These are phyloP conservation scores for Gaultheria prostrata DNA, from an alignment of 148 eudicot species.

Conservation along the genomic window DNA sequence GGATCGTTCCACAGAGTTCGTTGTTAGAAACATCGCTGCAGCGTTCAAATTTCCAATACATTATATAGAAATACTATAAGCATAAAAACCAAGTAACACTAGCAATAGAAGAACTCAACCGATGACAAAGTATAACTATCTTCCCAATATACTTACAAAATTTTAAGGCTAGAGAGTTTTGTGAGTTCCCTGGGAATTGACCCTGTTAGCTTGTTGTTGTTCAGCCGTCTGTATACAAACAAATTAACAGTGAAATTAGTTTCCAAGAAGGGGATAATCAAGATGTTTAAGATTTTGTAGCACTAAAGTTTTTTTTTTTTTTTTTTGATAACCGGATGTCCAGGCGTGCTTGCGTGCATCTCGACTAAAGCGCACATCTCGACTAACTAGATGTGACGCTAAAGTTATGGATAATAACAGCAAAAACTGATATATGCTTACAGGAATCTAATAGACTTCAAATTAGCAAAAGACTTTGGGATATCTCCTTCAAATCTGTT, in stretches of 20 bases:
- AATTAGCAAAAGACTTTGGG: constrained; percentile 44
- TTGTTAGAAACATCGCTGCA: constrained; percentile 54
- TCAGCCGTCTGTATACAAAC: constrained; percentile 39
- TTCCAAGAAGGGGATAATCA: neutral
- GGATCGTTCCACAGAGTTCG: constrained; percentile 57
- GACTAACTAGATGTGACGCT: too few species aligned
- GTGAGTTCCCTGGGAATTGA: constrained; percentile 55
- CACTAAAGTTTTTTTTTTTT: too few species aligned
- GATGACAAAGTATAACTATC: neutral
- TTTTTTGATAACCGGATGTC: too few species aligned
- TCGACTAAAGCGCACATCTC: too few species aligned
- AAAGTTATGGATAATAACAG: neutral
- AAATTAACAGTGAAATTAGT: neutral
- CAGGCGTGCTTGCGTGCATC: too few species aligned
- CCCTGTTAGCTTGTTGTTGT: constrained; percentile 48
- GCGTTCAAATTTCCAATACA: neutral
- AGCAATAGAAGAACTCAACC: neutral
- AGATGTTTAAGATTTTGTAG: neutral
- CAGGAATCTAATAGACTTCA: constrained; percentile 53
- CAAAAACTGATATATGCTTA: constrained; percentile 20
- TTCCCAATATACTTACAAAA: constrained; percentile 34
- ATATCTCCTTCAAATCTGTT: constrained; percentile 48
- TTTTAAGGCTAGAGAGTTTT: constrained; percentile 42
- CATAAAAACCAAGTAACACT: neutral
- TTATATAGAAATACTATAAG: neutral